Evolutionary conservation across 1,284 basidiomycete genomes (phyloP).

Genomic region (Leucocoprinus gongylophorus): DNA sequence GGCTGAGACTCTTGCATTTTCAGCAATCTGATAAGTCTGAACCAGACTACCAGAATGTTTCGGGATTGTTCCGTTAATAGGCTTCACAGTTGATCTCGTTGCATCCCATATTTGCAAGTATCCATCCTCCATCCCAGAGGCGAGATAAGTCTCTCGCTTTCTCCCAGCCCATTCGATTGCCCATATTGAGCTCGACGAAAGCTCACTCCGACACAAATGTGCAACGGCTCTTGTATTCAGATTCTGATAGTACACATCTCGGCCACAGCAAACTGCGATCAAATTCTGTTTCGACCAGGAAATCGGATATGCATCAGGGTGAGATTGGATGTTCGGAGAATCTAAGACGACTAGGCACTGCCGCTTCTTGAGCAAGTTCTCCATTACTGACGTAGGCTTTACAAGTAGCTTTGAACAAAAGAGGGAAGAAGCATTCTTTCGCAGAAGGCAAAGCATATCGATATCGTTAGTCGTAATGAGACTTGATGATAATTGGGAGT

Average conservation of each 20-base stretch:
- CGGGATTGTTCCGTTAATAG: conserved; percentile 13
- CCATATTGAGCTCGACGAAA: conserved; percentile 14
- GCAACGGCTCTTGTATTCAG: conserved; percentile 27
- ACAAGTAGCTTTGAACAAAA: conserved; percentile 20
- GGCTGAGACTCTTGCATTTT: conserved; percentile 16
- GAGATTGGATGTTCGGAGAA: conserved; percentile 29
- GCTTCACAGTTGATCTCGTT: conserved; percentile 17
- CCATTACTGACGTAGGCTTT: conserved; percentile 27
- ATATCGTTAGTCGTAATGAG: conserved; percentile 7
- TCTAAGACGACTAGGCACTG: conserved; percentile 31
- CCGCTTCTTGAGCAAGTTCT: conserved; percentile 29
- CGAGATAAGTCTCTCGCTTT: conserved; percentile 24
- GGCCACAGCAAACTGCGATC: conserved; percentile 32
- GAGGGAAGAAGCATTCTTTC: conserved; percentile 29
- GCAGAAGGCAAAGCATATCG: conserved; percentile 27
- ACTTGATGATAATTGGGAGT: conserved; percentile 1
- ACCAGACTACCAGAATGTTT: conserved; percentile 4
- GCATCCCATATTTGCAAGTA: conserved; percentile 31
- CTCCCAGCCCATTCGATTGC: conserved; percentile 30
- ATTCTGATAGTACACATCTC: conserved; percentile 34
- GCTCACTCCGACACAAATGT: conserved; percentile 22
- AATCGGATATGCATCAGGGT: conserved; percentile 29
- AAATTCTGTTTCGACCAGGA: conserved; percentile 32
- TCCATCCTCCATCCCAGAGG: conserved; percentile 29
- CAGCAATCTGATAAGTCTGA: conserved; percentile 9